These are phyloP conservation scores for Pontederia paniculata DNA, from an alignment of 176 grass and related monocot genomes.

Conservation along the genomic window DNA sequence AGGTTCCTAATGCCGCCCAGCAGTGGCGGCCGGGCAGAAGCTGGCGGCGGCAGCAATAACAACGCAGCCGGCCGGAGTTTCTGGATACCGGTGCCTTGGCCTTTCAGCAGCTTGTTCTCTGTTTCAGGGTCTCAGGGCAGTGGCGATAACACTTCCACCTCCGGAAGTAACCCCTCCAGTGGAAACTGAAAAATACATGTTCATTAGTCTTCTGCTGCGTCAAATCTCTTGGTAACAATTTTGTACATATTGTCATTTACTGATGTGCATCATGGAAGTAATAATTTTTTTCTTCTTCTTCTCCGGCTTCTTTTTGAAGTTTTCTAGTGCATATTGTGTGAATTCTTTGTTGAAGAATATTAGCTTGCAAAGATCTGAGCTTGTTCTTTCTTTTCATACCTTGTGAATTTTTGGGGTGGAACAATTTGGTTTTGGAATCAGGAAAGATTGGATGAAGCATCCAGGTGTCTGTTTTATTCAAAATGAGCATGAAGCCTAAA, in stretches of 20 bases:
- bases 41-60: conserved; percentile 1
- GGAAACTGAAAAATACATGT: conserved; percentile 6
- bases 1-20: conserved; percentile 21
- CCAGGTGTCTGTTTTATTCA: too few relatives aligned
- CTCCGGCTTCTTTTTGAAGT: not conserved
- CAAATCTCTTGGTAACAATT: not conserved
- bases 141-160: conserved; percentile 18
- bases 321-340: too few relatives aligned
- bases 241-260: conserved; percentile 11
- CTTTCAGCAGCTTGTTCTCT: conserved; percentile 43
- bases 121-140: conserved; percentile 18
- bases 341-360: too few relatives aligned
- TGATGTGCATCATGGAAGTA: too few relatives aligned
- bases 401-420: too few relatives aligned
- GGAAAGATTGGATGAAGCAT: too few relatives aligned
- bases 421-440: too few relatives aligned
- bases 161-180: conserved; percentile 20
- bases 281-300: not conserved
- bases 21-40: conserved; percentile 11
- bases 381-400: too few relatives aligned
- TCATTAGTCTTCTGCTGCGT: not conserved
- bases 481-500: too few relatives aligned
- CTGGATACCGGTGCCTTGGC: conserved; percentile 41
- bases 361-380: too few relatives aligned
- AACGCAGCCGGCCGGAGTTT: not conserved